Conservation (phyloP, 768 basidiomycete species). For the Boletus reticuloceps region DNA sequence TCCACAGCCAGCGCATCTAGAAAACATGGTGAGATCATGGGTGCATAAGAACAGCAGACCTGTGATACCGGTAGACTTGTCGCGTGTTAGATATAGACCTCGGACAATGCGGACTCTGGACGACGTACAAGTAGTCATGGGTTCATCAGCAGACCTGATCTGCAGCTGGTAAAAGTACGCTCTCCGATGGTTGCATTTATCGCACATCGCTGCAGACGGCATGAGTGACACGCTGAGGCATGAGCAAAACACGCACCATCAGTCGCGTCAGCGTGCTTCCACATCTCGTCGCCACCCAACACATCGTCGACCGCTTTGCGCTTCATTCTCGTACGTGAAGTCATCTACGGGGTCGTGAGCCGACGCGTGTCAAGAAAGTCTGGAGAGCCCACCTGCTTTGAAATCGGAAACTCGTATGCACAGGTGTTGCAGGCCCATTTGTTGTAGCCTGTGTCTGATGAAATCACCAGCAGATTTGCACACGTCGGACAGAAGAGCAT, state of each 20-base stretch:
- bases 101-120: background rate
- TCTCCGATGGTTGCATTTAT: conserved; percentile 79
- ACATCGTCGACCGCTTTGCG: conserved; percentile 96
- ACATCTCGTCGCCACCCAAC: conserved; percentile 88
- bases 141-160: conserved; percentile 90
- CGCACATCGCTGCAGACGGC: conserved; percentile 45
- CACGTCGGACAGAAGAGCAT: conserved; percentile 96
- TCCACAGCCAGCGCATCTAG: conserved; percentile 59
- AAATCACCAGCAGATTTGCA: conserved; percentile 81
- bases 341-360: conserved; percentile 60
- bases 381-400: conserved; percentile 20
- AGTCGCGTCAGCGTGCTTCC: conserved; percentile 91
- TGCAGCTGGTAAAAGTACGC: conserved; percentile 97
- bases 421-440: conserved; percentile 95
- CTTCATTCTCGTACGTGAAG: conserved; percentile 79
- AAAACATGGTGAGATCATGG: background rate
- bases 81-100: background rate
- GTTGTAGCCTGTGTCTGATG: conserved; percentile 75
- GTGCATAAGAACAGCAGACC: background rate
- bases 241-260: conserved; percentile 46
- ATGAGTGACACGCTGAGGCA: background rate
- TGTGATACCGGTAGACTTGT: conserved; percentile 59
- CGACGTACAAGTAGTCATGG: conserved; percentile 59
- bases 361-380: too few species aligned
- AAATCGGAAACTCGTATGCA: conserved; percentile 76